Conservation (phyloP, 352 stramenopile species). For the Globisporangium irregulare region DNA sequence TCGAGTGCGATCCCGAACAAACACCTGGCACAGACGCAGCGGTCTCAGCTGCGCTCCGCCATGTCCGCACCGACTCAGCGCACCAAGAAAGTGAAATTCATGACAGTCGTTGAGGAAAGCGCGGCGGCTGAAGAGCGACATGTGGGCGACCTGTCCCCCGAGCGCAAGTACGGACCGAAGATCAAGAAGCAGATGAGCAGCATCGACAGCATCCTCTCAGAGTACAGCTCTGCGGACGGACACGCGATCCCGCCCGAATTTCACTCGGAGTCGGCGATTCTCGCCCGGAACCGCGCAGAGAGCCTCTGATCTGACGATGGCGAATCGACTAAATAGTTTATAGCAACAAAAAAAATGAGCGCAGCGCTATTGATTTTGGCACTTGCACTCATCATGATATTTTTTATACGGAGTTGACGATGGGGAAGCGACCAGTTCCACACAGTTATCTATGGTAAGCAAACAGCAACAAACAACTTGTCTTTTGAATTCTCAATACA, state of each 20-base stretch:
- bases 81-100: conserved; percentile 16
- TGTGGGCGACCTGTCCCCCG: conserved; percentile 18
- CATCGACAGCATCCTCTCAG: conserved; percentile 27
- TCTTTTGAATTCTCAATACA: background rate
- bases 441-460: conserved; percentile 2
- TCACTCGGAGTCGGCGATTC: conserved; percentile 7
- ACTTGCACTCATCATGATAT: background rate
- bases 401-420: background rate
- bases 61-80: conserved; percentile 6
- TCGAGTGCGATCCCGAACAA: background rate
- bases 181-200: conserved; percentile 25
- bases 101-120: background rate
- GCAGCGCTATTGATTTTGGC: background rate
- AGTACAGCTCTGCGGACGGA: conserved; percentile 2
- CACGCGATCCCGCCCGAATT: background rate
- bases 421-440: background rate
- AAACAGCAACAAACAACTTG: background rate
- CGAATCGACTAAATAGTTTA: background rate
- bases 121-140: background rate
- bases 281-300: conserved; percentile 6
- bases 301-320: background rate
- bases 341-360: background rate
- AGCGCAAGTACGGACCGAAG: conserved; percentile 26
- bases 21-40: background rate
- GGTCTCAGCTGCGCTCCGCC: background rate